Evolutionary conservation across 2,329 filamentous ascomycete genomes (phyloP).

Genomic region (Dactylellina cionopaga): DNA sequence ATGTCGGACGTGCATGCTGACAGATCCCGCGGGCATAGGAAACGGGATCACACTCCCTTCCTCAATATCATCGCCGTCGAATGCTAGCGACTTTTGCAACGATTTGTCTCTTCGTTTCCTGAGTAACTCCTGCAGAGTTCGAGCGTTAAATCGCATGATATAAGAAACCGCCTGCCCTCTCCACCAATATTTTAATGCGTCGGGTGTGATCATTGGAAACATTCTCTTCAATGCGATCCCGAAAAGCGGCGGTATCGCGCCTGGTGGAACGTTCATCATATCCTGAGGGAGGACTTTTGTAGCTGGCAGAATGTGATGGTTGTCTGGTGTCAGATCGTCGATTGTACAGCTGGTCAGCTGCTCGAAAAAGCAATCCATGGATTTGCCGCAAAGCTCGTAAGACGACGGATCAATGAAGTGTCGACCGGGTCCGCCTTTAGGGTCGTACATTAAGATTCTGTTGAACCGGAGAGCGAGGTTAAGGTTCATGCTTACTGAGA

Average conservation of each 20-base stretch:
- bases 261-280: constrained; percentile 42
- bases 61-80: constrained; percentile 28
- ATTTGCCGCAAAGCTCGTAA: constrained; percentile 47
- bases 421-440: constrained; percentile 46
- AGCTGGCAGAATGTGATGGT: constrained; percentile 34
- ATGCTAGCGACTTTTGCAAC: constrained; percentile 30
- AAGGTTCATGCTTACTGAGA: constrained; percentile 51
- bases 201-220: constrained; percentile 53
- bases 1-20: constrained; percentile 56
- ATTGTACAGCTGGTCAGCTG: constrained; percentile 51
- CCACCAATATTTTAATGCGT: constrained; percentile 56
- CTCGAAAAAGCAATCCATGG: constrained; percentile 55
- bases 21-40: constrained; percentile 53
- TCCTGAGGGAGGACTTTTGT: constrained; percentile 17
- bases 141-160: constrained; percentile 55
- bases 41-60: constrained; percentile 51
- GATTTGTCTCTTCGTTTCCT: constrained; percentile 22
- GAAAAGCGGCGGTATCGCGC: constrained; percentile 47
- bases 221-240: constrained; percentile 41
- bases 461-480: constrained; percentile 53
- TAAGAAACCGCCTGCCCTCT: constrained; percentile 53
- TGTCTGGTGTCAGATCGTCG: constrained; percentile 40
- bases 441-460: constrained; percentile 53
- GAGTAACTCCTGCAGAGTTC: constrained; percentile 46
- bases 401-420: constrained; percentile 51